phyloP scores from a whole-genome alignment of 2,329 filamentous ascomycete species.

The Cladophialophora yegresii region DNA sequence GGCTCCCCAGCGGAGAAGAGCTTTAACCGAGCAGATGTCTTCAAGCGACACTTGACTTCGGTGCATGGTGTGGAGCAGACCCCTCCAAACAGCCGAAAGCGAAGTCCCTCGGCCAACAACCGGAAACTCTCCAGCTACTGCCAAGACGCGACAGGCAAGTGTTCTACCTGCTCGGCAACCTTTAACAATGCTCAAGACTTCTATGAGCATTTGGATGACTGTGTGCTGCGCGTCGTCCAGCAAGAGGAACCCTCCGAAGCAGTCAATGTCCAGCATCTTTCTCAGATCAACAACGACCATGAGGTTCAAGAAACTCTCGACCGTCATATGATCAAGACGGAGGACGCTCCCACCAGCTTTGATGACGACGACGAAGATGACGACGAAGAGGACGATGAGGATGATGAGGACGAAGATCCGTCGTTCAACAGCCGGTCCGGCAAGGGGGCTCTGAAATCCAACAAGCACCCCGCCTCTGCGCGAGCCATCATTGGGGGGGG shows the following conservation, averaged over 20 bases:
- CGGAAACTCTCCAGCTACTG: slow-evolving; percentile 72
- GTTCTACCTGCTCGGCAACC: slow-evolving; percentile 83
- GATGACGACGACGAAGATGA: slow-evolving; percentile 58
- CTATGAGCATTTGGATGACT: slow-evolving; percentile 87
- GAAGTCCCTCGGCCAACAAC: slow-evolving; percentile 54
- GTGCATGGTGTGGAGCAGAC: slow-evolving; percentile 93
- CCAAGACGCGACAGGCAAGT: slow-evolving; percentile 78
- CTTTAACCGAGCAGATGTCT: slow-evolving; percentile 93
- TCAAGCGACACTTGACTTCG: slow-evolving; percentile 88
- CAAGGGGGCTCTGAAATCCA: slow-evolving; percentile 51
- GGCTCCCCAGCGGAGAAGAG: slow-evolving; percentile 89
- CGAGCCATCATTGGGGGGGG: slow-evolving; percentile 54
- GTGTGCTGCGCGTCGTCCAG: slow-evolving; percentile 64
- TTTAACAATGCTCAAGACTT: slow-evolving; percentile 92
- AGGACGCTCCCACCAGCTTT: slow-evolving; percentile 48
- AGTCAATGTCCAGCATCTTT: slow-evolving; percentile 58
- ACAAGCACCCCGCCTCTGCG: slow-evolving; percentile 57
- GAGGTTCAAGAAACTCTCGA: slow-evolving; percentile 61
- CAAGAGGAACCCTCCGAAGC: slow-evolving; percentile 60
- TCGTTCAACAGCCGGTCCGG: slow-evolving; percentile 47
- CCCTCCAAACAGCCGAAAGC: slow-evolving; percentile 87
- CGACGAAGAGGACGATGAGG: slow-evolving; percentile 64
- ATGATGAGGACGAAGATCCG: slow-evolving; percentile 51
- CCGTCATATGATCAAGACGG: slow-evolving; percentile 57
- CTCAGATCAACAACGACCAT: slow-evolving; percentile 62